Evolutionary conservation across 768 basidiomycete species (phyloP).

Genomic region (Serpula lacrymans): DNA sequence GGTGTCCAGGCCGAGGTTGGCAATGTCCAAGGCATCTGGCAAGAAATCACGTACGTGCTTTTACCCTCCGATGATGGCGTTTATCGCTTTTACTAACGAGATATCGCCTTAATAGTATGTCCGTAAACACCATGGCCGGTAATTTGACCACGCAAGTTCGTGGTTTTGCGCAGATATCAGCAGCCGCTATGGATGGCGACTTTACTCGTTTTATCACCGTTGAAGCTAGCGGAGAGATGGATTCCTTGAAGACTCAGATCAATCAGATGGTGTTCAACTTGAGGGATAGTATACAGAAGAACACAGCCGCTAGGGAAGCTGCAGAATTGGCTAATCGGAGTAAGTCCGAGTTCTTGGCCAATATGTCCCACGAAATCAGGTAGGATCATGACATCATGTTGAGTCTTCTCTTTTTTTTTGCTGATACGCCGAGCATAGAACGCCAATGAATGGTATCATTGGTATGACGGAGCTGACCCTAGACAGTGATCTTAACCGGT

Average conservation of each 20-base stretch:
- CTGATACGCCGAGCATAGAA: conserved; percentile 47
- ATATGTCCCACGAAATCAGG: conserved; percentile 98
- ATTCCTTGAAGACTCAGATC: conserved; percentile 97
- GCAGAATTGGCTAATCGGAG: conserved; percentile 96
- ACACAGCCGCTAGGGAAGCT: conserved; percentile 94
- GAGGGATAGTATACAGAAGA: conserved; percentile 96
- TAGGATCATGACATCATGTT: no score
- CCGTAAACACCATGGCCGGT: conserved; percentile 97
- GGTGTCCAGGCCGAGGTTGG: conserved; percentile 98
- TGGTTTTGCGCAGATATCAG: conserved; percentile 98
- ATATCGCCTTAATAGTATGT: conserved; percentile 53
- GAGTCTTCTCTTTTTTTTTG: conserved; percentile 1
- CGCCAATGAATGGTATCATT: conserved; percentile 99
- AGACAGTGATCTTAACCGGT: conserved; percentile 91
- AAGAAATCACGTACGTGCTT: conserved; percentile 86
- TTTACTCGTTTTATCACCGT: conserved; percentile 99
- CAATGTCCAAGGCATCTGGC: conserved; percentile 97
- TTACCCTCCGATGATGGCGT: background rate
- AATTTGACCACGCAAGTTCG: conserved; percentile 98
- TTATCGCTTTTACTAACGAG: conserved; percentile 1
- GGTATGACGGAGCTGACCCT: conserved; percentile 99
- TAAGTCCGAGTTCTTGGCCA: conserved; percentile 98
- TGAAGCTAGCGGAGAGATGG: conserved; percentile 98
- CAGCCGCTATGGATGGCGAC: conserved; percentile 98
- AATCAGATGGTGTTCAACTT: conserved; percentile 99